Evolutionary conservation across 2,329 filamentous ascomycete species (phyloP).

Genomic region (Colletotrichum simmondsii): DNA sequence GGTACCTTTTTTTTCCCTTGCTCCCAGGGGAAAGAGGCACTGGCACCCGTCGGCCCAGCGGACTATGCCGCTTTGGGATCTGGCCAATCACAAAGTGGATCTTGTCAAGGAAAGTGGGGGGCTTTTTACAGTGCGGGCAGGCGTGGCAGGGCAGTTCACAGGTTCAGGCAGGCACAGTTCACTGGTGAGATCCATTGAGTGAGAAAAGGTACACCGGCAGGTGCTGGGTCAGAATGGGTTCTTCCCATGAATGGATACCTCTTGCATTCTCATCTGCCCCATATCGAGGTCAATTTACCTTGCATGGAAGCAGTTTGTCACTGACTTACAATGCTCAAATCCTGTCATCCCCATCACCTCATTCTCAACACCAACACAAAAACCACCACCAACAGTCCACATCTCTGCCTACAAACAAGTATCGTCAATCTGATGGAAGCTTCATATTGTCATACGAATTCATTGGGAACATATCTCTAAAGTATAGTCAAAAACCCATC

Average conservation of each 20-base stretch:
- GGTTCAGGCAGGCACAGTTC: background rate
- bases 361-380: background rate
- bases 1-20: background rate
- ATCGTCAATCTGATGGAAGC: background rate
- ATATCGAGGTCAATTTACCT: background rate
- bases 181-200: background rate
- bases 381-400: too few species aligned
- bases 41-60: background rate
- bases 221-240: background rate
- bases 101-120: background rate
- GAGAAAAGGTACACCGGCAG: background rate
- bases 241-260: background rate
- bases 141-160: background rate
- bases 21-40: constrained; percentile 5
- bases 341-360: background rate
- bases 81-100: constrained; percentile 1
- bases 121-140: background rate
- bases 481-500: constrained; percentile 14
- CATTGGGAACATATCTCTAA: constrained; percentile 25
- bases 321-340: background rate
- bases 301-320: background rate
- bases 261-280: background rate
- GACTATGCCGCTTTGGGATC: constrained; percentile 14
- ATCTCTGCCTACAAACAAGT: background rate
- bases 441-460: background rate